Percentiles rank a stretch among this genome's conserved stretches.
Evolutionary conservation across 164 flowering plant species (phyloP).

Genomic region (Euptelea pleiosperma): DNA sequence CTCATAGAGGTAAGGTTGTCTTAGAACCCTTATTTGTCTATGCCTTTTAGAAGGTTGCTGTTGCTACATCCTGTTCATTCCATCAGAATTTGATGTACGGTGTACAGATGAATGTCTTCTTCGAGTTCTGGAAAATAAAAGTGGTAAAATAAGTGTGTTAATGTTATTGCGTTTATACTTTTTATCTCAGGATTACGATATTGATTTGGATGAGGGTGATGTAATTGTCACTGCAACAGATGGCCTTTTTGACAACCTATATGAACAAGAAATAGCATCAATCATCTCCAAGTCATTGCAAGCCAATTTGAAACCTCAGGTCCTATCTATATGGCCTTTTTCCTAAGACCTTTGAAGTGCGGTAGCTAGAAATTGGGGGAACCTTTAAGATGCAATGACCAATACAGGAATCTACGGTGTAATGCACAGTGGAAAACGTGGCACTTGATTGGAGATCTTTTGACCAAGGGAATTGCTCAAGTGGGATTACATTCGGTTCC

Average conservation of each 20-base stretch:
- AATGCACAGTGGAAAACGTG: too few species aligned
- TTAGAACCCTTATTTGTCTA: neutral
- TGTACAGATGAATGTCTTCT: too few species aligned
- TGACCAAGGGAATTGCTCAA: too few species aligned
- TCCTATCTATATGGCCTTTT: slow-evolving; percentile 11
- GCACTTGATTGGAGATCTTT: too few species aligned
- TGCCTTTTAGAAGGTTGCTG: neutral
- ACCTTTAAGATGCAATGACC: too few species aligned
- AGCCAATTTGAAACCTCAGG: slow-evolving; percentile 47
- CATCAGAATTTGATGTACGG: neutral
- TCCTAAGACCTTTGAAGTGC: too few species aligned
- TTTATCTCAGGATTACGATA: slow-evolving; percentile 46
- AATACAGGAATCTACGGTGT: too few species aligned
- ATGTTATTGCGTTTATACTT: neutral
- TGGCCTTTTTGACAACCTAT: slow-evolving; percentile 86
- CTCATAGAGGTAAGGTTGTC: slow-evolving; percentile 46
- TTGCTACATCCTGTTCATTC: neutral
- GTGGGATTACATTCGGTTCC: too few species aligned
- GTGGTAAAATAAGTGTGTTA: too few species aligned
- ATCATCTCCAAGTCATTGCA: slow-evolving; percentile 47
- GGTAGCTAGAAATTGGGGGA: too few species aligned
- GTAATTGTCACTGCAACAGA: slow-evolving; percentile 69
- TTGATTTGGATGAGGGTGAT: slow-evolving; percentile 71
- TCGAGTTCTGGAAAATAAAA: too few species aligned
- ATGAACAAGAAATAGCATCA: slow-evolving; percentile 60